Conservation (phyloP, 208 protist genomes). For the Leptomonas pyrrhocoris region DNA sequence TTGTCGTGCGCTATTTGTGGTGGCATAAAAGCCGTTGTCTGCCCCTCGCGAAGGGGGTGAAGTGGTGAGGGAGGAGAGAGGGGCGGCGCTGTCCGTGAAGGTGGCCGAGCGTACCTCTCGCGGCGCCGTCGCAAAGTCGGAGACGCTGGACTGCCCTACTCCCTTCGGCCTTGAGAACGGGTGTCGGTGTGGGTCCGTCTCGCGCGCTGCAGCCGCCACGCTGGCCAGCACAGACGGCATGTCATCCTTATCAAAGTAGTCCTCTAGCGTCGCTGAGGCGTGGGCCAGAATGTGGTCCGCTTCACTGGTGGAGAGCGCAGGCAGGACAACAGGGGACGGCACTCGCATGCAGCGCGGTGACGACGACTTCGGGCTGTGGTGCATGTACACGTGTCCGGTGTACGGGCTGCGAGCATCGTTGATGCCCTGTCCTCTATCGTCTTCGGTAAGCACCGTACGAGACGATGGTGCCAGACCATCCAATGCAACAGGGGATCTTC, state of each 20-base stretch:
- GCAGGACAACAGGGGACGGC: slow-evolving; percentile 20
- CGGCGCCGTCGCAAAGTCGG: too few relatives aligned
- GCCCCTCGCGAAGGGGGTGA: slow-evolving; percentile 3
- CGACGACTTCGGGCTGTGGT: slow-evolving; percentile 8
- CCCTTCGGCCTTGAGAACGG: neutral
- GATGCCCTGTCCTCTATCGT: too few relatives aligned
- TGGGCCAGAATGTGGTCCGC: slow-evolving; percentile 9
- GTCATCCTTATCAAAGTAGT: slow-evolving; percentile 24
- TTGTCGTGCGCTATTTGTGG: neutral
- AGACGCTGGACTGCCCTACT: neutral
- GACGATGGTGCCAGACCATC: too few relatives aligned
- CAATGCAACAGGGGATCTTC: too few relatives aligned
- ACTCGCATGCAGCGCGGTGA: slow-evolving; percentile 3
- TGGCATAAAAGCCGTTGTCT: neutral
- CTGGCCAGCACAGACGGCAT: slow-evolving; percentile 23
- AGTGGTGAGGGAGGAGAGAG: slow-evolving; percentile 8
- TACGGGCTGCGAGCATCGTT: neutral
- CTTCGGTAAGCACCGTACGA: too few relatives aligned
- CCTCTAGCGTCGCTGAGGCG: slow-evolving; percentile 10
- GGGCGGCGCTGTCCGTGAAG: neutral
- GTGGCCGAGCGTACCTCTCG: neutral
- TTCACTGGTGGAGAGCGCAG: slow-evolving; percentile 17
- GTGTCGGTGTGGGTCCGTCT: neutral
- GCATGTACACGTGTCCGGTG: slow-evolving; percentile 12
- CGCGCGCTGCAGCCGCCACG: slow-evolving; percentile 4